These are phyloP conservation scores for Trypanosoma conorhini DNA, from an alignment of 208 protist genomes.

Conservation along the genomic window DNA sequence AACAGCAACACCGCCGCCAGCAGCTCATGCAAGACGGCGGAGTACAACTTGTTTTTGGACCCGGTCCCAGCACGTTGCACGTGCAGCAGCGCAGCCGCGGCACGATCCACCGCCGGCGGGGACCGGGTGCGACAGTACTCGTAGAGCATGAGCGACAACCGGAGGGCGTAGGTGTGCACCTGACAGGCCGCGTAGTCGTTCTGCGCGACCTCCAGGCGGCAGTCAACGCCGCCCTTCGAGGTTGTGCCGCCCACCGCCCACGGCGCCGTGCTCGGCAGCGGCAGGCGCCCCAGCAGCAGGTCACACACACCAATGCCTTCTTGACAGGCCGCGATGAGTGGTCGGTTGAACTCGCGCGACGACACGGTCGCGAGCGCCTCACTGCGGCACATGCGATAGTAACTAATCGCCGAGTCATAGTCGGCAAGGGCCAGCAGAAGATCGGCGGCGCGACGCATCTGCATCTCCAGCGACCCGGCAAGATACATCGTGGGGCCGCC, in stretches of 20 bases:
- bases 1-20: slow-evolving; percentile 56
- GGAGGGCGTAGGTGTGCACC: slow-evolving; percentile 45
- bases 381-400: slow-evolving; percentile 75
- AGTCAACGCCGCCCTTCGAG: slow-evolving; percentile 39
- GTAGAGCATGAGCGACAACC: slow-evolving; percentile 63
- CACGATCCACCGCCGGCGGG: slow-evolving; percentile 56
- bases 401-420: slow-evolving; percentile 54
- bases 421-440: slow-evolving; percentile 65
- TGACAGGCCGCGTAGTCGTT: slow-evolving; percentile 64
- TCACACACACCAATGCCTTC: slow-evolving; percentile 71
- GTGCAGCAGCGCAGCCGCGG: slow-evolving; percentile 38
- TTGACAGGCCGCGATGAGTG: slow-evolving; percentile 72
- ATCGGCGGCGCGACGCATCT: slow-evolving; percentile 81
- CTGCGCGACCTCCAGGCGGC: slow-evolving; percentile 66
- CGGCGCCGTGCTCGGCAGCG: slow-evolving; percentile 51
- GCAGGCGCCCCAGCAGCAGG: slow-evolving; percentile 44
- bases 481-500: slow-evolving; percentile 44
- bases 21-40: slow-evolving; percentile 61
- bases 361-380: slow-evolving; percentile 64
- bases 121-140: slow-evolving; percentile 63
- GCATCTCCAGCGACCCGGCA: slow-evolving; percentile 74
- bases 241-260: slow-evolving; percentile 47
- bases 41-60: slow-evolving; percentile 37
- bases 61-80: slow-evolving; percentile 50
- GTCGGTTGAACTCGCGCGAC: slow-evolving; percentile 64